Evolutionary conservation across 148 eudicot genomes (phyloP).

Genomic region (Drosera capensis): DNA sequence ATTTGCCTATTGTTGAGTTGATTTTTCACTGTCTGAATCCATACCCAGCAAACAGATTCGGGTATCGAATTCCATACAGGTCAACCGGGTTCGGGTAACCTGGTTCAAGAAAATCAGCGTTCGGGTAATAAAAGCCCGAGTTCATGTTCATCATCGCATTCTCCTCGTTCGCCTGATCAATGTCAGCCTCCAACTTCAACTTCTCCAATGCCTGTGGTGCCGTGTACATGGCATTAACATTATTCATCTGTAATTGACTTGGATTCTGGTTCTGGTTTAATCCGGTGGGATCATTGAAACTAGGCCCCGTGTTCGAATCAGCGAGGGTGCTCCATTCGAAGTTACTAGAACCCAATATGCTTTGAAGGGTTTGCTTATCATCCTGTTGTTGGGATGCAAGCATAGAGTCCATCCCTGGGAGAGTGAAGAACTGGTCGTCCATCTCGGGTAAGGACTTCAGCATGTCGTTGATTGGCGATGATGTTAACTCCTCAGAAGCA

Average conservation of each 20-base stretch:
- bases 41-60: neutral
- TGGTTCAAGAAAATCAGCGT: neutral
- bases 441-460: neutral
- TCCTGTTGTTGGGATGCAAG: neutral
- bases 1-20: too few species aligned
- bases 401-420: neutral
- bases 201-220: neutral
- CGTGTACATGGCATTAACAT: neutral
- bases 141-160: constrained; percentile 3
- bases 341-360: neutral
- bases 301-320: neutral
- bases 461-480: neutral
- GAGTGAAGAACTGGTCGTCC: neutral
- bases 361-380: neutral
- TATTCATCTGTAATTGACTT: neutral
- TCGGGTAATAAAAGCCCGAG: neutral
- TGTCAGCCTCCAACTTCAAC: neutral
- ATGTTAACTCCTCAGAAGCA: neutral
- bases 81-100: constrained; percentile 8
- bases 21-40: constrained; percentile 3
- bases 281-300: neutral
- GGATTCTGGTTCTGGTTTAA: neutral
- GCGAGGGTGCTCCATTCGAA: neutral
- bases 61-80: constrained; percentile 20
- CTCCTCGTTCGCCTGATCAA: constrained; percentile 1